Evolutionary conservation across 192 early-diverging fungal genomes (phyloP), one percentile per base, ranked within the genome.

Genomic region (Backusella australiensis): DNA sequence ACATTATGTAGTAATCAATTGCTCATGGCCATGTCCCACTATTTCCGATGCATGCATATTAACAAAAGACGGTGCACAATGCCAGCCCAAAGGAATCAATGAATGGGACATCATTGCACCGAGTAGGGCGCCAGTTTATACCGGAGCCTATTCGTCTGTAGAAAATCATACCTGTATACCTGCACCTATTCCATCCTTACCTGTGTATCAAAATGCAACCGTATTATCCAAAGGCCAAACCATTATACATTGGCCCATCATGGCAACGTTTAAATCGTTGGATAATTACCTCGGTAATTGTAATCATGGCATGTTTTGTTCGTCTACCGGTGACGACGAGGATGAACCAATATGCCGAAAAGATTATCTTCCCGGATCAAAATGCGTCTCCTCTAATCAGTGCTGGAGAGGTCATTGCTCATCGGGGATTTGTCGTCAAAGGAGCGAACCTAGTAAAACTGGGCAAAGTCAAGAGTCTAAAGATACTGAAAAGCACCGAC

Each of bases 21-120:
- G 76, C 49, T 65, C 70, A 32, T 77, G 76, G 76, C 76, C 76
- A 23, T 77, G 76, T 42, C n/a, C 59, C 23, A 52, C 49, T 42
- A 67, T 11, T 14, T 17, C 29, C 5, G 53, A 72, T 19, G 63
- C 42, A 32, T 77, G 76, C 26, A 26, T 35, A 26, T 15, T 77
- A 6, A 66, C 35, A 17, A 15, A 26, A 23, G 0, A 4, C 21
- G 19, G 34, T n/a, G 71, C 65, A 21, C 38, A 69, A 15, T 77
- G 76, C 15, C 53, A 72, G 12, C 14, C 15, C 26, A 32, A 38
- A 34, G 12, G 1, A 1, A 34, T 9, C 2, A 39, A 77, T 23
- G 53, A 34, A n/a, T 73, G 72, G 72, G 9, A 59, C 1, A 59
- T 73, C 8, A 23, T 35, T 34, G 1, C n/a, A 4, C 72, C 72